phyloP scores from a whole-genome alignment of 495 filamentous ascomycete species.

The Penicillium canariense region DNA sequence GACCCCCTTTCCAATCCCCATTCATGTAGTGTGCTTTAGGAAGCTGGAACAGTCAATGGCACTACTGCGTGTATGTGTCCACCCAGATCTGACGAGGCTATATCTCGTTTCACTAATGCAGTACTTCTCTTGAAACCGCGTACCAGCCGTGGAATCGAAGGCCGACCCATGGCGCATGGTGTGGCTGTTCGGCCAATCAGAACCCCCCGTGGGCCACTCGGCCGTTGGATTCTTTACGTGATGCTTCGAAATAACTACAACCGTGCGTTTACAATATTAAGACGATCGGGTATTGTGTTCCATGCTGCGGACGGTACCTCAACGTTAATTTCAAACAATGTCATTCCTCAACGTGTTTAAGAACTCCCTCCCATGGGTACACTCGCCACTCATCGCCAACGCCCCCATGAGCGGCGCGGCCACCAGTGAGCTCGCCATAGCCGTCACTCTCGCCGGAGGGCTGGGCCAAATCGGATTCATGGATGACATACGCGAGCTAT shows the following conservation, averaged over 20 bases:
- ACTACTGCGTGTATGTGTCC: no score
- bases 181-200: background rate
- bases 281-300: background rate
- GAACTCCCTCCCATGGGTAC: slow-evolving; percentile 12
- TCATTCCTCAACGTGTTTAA: background rate
- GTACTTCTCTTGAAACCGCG: no score
- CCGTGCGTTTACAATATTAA: background rate
- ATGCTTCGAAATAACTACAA: background rate
- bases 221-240: background rate
- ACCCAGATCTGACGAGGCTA: no score
- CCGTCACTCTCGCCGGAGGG: slow-evolving; percentile 7
- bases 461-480: slow-evolving; percentile 15
- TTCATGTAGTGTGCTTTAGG: no score
- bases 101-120: no score
- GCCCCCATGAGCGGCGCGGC: slow-evolving; percentile 15
- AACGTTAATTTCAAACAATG: background rate
- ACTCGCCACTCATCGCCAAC: slow-evolving; percentile 12
- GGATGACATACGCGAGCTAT: slow-evolving; percentile 8
- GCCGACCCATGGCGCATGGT: no score
- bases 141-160: no score
- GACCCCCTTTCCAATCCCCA: no score
- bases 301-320: background rate
- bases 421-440: slow-evolving; percentile 6
- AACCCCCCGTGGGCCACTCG: background rate
- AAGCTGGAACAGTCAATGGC: no score